Base-by-base conservation (phyloP, 2,329 filamentous ascomycete species). In the Cercospora zeina region DNA sequence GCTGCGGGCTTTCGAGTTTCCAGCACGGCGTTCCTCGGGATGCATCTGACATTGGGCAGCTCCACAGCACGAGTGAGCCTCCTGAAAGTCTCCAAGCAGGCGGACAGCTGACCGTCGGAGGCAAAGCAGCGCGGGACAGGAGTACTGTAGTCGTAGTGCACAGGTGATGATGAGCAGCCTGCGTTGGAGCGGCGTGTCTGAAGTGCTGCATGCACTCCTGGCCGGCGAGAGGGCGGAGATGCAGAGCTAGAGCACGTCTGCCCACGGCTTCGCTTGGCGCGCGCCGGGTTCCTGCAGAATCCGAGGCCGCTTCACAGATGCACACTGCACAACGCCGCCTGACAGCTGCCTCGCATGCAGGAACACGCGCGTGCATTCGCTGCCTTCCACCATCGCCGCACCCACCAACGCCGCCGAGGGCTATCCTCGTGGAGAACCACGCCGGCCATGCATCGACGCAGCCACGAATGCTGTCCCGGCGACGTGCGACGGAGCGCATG, bases 121-220 rank as follows among this genome's bases (percentile, higher is more conserved):
- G 21, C 19, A 19, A 45, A 11, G 16, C 19, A 45, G 39, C 39
- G 50, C 50, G 33, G 50, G n/a, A 19, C 50, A 33, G 27, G 21
- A 16, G 50, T 13, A 47, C 6, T 27, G 3, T 19, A 34, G 27
- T 33, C 27, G 21, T 24, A n/a, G n/a, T n/a, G n/a, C n/a, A n/a
- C n/a, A n/a, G n/a, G n/a, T 13, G 13, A 13, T 42, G 36, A 42
- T 7, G n/a, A 24, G 4, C n/a, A 27, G 24, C 24, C 24, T 16
- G 36, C 31, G 45, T 27, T 37, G 11, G 37, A 50, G 50, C 33
- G 56, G 55, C 54, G 24, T 47, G 37, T 51, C 10, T 59, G 19
- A 49, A 58, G 39, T 45, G 51, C 45, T 59, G 56, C 56, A 59
- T 59, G 56, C 47, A 50, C 56, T 59, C 56, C 56, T 59, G 56